Base-by-base conservation (phyloP, 441 rosid genomes). In the Croton setiger region DNA sequence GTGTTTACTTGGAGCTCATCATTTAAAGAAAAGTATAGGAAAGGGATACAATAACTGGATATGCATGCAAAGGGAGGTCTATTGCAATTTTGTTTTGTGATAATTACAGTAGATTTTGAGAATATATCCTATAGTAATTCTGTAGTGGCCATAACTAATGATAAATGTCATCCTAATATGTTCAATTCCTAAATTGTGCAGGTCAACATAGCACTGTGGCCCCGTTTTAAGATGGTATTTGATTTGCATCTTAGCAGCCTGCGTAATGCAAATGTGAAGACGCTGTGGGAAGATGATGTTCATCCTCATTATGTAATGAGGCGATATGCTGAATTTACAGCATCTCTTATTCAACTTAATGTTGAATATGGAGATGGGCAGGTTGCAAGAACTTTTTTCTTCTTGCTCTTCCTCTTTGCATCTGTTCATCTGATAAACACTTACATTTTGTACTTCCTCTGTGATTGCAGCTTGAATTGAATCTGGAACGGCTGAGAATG, bases 291-390 rank as follows among this genome's bases (percentile, higher is more conserved):
- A 79, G 99, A 96, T 83, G 99, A 96, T 76, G 85, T 88, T 63
- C 99, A 96, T 83, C 97, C 99, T 77, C 99, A 96, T 75, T 96
- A 93, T 86, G 98, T 96, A 66, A 93, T 91, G 98, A 87, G 99
- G 81, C 99, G 97, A 65, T 96, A 96, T 72, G 99, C 99, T 60
- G 99, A 96, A 82, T 96, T 92, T 74, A 88, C 98, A 11, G 98
- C 97, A 69, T 96, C 99, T 33, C 97, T 96, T 77, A 91, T 93
- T 80, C 97, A 92, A 71, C 87, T 96, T 59, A 96, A 96, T 79
- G 90, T 92, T 67, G 98, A 86, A 78, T 89, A 89, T 80, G 97
- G 97, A 66, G 98, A 96, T 77, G 99, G 98, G 56, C 99, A 96
- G 97, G 98, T 96, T 58, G 15, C 27, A 41, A 21, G 31, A 41